Evolutionary conservation across 1,139 yeast species (phyloP).

Genomic region (Kodamaea suecica): DNA sequence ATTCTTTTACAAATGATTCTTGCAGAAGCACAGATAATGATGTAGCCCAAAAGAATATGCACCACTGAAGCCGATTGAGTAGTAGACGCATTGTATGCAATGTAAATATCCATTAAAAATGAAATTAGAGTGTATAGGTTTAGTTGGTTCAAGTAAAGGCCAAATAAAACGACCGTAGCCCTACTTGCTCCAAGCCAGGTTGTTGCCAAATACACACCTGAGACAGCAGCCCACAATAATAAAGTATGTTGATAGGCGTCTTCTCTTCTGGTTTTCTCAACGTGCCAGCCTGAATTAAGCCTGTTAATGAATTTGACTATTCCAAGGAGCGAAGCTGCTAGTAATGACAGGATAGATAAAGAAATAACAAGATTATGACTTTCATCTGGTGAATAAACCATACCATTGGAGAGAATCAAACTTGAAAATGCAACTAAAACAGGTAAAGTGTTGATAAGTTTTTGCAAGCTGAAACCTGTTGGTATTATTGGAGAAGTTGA

Average conservation of each 20-base stretch:
- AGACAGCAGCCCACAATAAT: constrained; percentile 16
- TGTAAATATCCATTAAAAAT: constrained; percentile 21
- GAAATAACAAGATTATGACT: background rate
- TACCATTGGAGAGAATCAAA: constrained; percentile 21
- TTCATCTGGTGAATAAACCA: constrained; percentile 10
- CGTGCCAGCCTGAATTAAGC: constrained; percentile 8
- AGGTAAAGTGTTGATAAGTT: constrained; percentile 26
- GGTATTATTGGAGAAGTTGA: background rate
- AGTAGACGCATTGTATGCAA: constrained; percentile 13
- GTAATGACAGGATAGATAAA: constrained; percentile 13
- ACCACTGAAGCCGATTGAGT: constrained; percentile 8
- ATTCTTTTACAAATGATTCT: constrained; percentile 15
- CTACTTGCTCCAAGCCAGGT: constrained; percentile 22
- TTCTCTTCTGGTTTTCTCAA: background rate
- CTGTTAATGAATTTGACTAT: constrained; percentile 13
- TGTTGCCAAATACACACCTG: constrained; percentile 14
- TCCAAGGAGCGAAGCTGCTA: constrained; percentile 17
- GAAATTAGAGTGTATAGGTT: constrained; percentile 27
- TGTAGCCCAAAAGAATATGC: constrained; percentile 19
- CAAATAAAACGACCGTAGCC: constrained; percentile 23
- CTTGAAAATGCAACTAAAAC: constrained; percentile 28
- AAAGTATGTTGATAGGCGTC: constrained; percentile 4
- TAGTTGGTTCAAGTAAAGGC: constrained; percentile 27
- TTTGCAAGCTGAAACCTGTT: constrained; percentile 5
- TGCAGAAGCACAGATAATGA: constrained; percentile 17